Base-by-base conservation (phyloP, 768 basidiomycete species). In the Xerocomus spinulosus region DNA sequence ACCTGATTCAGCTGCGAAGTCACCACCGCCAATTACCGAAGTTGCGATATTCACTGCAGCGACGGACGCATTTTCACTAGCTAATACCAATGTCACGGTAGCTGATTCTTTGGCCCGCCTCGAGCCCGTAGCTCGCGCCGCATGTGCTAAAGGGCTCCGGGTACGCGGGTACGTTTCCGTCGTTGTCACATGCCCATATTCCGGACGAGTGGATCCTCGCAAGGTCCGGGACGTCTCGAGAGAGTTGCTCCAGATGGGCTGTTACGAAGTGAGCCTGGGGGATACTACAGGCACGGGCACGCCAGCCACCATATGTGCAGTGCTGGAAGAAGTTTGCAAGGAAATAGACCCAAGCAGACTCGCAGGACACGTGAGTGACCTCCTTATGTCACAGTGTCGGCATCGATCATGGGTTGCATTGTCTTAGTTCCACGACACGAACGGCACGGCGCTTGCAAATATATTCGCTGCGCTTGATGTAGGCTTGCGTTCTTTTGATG, bases 361-460 rank as follows among this genome's bases (percentile, higher is more conserved):
- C n/a, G 92, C 93, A 20, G 90, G 68, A 18, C 68, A 69, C 28
- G 68, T 70, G 48, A 52, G 69, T 56, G 77, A 14, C 9, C 24
- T 24, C 9, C 10, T 23, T 18, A 33, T 13, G 7, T 33, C n/a
- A 6, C 33, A 10, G 17, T 35, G 17, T 35, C 17, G 15, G n/a
- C n/a, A n/a, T n/a, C n/a, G n/a, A n/a, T n/a, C n/a, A n/a, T n/a
- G n/a, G n/a, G n/a, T n/a, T n/a, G n/a, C n/a, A n/a, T n/a, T n/a
- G n/a, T n/a, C n/a, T n/a, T 62, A 94, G 83, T 92, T 87, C 68
- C 92, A 94, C 65, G 92, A 95, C 58, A 94, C 92, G 0, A 93
- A 81, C 57, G 92, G 91, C 3, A 87, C 86, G 24, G 91, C 80
- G 10, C 77, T 90, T 12, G 80, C 84, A 14, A 92, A 92, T 55